Evolutionary conservation across 2,329 filamentous ascomycete species (phyloP).

Genomic region (Fusarium chlamydosporum): DNA sequence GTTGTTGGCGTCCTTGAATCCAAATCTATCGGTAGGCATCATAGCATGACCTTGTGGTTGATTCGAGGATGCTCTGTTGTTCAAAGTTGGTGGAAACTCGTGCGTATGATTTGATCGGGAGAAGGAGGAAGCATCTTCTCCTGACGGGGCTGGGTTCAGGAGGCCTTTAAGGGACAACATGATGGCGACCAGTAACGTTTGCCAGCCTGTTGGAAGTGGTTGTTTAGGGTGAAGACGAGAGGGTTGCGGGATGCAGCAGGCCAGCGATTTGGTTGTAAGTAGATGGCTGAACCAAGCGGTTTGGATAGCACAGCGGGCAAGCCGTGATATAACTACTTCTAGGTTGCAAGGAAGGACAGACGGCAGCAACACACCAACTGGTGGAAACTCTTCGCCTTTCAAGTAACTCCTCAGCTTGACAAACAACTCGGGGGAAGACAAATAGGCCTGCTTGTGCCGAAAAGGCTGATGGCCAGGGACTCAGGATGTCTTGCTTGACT

Average conservation of each 20-base stretch:
- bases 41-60: conserved; percentile 16
- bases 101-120: conserved; percentile 58
- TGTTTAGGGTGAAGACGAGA: conserved; percentile 13
- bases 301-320: conserved; percentile 48
- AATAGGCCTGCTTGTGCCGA: conserved; percentile 37
- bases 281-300: conserved; percentile 41
- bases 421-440: conserved; percentile 48
- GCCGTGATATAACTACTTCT: conserved; percentile 50
- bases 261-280: conserved; percentile 26
- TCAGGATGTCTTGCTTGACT: conserved; percentile 33
- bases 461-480: conserved; percentile 44
- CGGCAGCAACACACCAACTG: conserved; percentile 39
- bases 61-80: conserved; percentile 24
- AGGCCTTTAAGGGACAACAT: conserved; percentile 77
- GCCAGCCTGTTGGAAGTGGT: conserved; percentile 16
- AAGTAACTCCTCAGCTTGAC: conserved; percentile 48
- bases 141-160: conserved; percentile 72
- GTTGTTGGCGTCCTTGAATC: conserved; percentile 64
- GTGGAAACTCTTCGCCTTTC: conserved; percentile 43
- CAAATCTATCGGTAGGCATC: conserved; percentile 29
- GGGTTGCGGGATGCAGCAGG: conserved; percentile 26
- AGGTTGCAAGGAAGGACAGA: conserved; percentile 48
- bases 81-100: conserved; percentile 38
- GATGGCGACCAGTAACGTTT: conserved; percentile 45
- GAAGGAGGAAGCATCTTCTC: conserved; percentile 53